Base-by-base conservation (phyloP, 2,329 filamentous ascomycete genomes). In the Trichothecium sympodiale region DNA sequence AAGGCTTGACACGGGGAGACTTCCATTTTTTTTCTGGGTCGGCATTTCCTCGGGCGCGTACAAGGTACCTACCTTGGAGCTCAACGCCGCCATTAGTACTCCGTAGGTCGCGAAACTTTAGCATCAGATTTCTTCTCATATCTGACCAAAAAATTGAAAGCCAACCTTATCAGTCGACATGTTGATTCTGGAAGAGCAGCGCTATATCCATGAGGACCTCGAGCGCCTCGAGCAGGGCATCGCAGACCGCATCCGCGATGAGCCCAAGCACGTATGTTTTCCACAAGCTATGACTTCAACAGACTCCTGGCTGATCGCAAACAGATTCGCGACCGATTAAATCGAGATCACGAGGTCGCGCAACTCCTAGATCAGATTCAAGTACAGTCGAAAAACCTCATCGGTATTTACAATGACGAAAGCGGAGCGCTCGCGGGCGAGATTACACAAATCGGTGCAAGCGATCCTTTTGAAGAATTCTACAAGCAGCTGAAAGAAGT, bases 161-260 rank as follows among this genome's bases (percentile, higher is more conserved):
- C n/a, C n/a, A n/a, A n/a, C n/a, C n/a, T n/a, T n/a, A n/a, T 10
- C 10, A 25, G 6, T 25, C 20, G 20, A 31, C 6, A 80, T 95
- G 87, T 66, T 94, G 78, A 66, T 94, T 47, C 64, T 95, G 44
- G 93, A 98, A 67, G 88, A 96, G 49, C 83, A 96, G 62, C 77
- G 91, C 49, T 87, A 85, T 52, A 76, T 95, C 49, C 88, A 95
- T 50, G 91, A 98, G 74, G 91, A 98, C 61, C 67, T 98, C 34
- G 91, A 98, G 70, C 80, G 91, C 44, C 74, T 98, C 40, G 91
- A 98, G 62, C 86, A 94, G 58, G 91, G 84, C 36, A 82, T 95
- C 50, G 82, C 85, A 37, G 88, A 96, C 62, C 83, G 88, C 51
- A 76, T 93, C 41, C 71, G 78, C 43, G 86, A 95, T 46, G 87